These are phyloP conservation scores for Cicer arietinum DNA, from an alignment of 306 rosid genomes.

Conservation along the genomic window DNA sequence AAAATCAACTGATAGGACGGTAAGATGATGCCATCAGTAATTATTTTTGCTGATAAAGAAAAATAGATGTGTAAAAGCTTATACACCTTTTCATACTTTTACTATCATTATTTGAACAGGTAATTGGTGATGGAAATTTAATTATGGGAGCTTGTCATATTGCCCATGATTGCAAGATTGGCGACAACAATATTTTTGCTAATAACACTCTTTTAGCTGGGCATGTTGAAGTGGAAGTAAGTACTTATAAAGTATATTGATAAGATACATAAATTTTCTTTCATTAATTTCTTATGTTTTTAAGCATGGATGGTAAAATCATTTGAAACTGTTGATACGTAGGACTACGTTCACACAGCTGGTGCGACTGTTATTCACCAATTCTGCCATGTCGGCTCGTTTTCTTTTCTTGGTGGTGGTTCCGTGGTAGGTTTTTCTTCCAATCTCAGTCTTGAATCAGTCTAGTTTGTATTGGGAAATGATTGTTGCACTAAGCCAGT, in stretches of 20 bases:
- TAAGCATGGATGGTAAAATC: constrained; percentile 30
- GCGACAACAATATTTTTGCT: constrained; percentile 79
- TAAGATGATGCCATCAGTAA: constrained; percentile 45
- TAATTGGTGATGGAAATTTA: constrained; percentile 83
- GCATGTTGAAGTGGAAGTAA: constrained; percentile 87
- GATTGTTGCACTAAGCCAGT: neutral
- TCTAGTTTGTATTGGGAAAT: constrained; percentile 24
- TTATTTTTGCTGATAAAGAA: neutral
- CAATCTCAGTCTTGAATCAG: constrained; percentile 18
- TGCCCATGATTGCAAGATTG: constrained; percentile 95
- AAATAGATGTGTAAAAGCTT: neutral
- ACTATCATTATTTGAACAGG: constrained; percentile 58
- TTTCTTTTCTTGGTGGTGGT: constrained; percentile 90
- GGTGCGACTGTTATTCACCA: constrained; percentile 90
- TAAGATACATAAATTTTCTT: neutral
- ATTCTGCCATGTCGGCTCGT: constrained; percentile 85
- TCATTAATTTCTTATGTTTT: constrained; percentile 19
- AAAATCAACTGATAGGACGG: constrained; percentile 77
- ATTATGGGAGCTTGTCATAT: constrained; percentile 97
- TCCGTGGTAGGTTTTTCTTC: constrained; percentile 73
- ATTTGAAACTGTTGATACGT: constrained; percentile 47
- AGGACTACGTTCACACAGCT: constrained; percentile 91
- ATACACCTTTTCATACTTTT: constrained; percentile 36
- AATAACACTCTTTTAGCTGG: constrained; percentile 91
- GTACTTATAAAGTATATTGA: constrained; percentile 37